Base-by-base conservation (phyloP, 2,329 filamentous ascomycete genomes). In the Colletotrichum gloeosporioides region DNA sequence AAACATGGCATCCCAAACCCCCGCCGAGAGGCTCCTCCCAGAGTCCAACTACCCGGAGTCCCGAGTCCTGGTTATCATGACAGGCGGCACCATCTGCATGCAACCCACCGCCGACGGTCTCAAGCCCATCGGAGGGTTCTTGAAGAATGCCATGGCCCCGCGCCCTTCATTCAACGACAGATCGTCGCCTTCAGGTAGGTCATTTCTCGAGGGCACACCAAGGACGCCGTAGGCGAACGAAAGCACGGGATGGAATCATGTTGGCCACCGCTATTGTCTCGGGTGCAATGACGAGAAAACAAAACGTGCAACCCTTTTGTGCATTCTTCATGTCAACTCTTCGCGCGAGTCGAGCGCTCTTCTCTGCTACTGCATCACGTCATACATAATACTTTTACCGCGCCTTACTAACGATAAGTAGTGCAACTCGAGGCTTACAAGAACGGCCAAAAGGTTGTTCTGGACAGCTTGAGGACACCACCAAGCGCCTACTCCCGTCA, bases 21-120 rank as follows among this genome's bases (percentile, higher is more conserved):
- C 34, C 25, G 53, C 44, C 44, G 72, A 71, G 62, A 62, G 75
- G 55, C 71, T 75, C 53, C 61, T 67, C 18, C 66, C 77, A 27
- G 69, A 77, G 49, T 76, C 69, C 36, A 64, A 64, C 10, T 88
- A 88, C 74, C 94, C 93, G 13, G 95, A 98, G 84, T 95, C 95
- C 29, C 90, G 95, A 75, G 94, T 98, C 15, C 89, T 98, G 78
- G 94, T 98, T 81, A 95, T 98, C 84, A 96, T 98, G 88, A 98
- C 96, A 15, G 96, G 95, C 76, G 94, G 94, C 61, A 96, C 94
- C 8, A 98, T 98, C 81, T 98, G 95, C 86, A 98, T 98, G 96
- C 92, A 94, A 82, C 93, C 93, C 71, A 95, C 95, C 12, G 90
- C 91, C 10, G 92, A 95, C 79, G 96, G 96, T 2, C 92, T 98